Evolutionary conservation across 2,329 filamentous ascomycete species (phyloP).

Genomic region (Aphanoascus verrucosus): DNA sequence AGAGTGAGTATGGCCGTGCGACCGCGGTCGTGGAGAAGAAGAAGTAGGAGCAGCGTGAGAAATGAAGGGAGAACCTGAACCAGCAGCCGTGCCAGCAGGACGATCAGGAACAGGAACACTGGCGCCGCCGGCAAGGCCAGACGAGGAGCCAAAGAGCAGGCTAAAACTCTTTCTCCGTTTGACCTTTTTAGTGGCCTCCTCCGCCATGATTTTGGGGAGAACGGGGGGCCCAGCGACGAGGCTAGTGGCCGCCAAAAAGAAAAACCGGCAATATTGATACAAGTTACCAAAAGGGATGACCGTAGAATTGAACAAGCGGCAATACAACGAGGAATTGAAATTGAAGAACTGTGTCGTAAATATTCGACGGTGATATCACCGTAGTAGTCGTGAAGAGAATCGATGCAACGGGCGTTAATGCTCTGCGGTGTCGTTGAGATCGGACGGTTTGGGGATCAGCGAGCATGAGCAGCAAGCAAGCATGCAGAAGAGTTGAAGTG

Average conservation of each 20-base stretch:
- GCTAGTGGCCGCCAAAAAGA: conserved; percentile 7
- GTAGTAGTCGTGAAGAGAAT: too few species aligned
- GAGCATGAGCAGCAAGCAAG: too few species aligned
- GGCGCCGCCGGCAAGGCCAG: too few species aligned
- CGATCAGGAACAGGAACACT: too few species aligned
- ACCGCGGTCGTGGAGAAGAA: not conserved
- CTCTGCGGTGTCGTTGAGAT: too few species aligned
- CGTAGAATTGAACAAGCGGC: not conserved
- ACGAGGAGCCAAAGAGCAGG: conserved; percentile 6
- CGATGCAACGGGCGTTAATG: too few species aligned
- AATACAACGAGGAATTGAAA: not conserved
- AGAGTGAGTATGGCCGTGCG: conserved; percentile 26
- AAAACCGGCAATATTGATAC: not conserved
- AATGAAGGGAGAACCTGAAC: conserved; percentile 3
- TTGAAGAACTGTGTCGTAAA: too few species aligned
- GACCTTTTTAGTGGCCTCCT: conserved; percentile 8
- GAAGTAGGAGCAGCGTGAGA: conserved; percentile 5
- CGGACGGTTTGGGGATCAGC: too few species aligned
- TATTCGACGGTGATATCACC: not conserved
- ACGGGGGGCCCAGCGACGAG: not conserved
- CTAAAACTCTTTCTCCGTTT: conserved; percentile 12
- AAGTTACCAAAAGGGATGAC: not conserved
- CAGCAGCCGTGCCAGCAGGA: conserved; percentile 5
- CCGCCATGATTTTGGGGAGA: conserved; percentile 5
- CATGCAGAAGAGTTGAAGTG: too few species aligned